These are phyloP conservation scores for Ephemerocybe angulata DNA, from an alignment of 768 basidiomycete genomes.

Conservation along the genomic window DNA sequence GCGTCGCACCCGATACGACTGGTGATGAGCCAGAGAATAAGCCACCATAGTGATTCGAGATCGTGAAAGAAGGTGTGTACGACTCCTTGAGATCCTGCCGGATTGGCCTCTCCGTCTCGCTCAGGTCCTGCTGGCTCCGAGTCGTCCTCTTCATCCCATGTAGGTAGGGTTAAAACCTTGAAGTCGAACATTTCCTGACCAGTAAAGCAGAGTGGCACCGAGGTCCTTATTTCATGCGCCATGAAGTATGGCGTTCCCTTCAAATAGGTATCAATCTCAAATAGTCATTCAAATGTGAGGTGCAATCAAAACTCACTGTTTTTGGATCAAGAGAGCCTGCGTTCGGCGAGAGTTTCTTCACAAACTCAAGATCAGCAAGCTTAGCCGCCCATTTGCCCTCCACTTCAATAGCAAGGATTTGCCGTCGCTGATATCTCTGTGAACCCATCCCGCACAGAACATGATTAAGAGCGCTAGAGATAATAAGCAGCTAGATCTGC, in stretches of 20 bases:
- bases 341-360: neutral
- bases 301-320: neutral
- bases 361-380: constrained; percentile 10
- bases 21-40: too few species aligned
- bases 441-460: constrained; percentile 6
- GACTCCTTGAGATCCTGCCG: too few species aligned
- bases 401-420: constrained; percentile 7
- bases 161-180: too few species aligned
- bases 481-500: neutral
- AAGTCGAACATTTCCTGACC: too few species aligned
- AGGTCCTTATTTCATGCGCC: constrained; percentile 6
- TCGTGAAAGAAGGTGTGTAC: too few species aligned
- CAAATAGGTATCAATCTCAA: too few species aligned
- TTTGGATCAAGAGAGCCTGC: neutral
- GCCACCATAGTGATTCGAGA: too few species aligned
- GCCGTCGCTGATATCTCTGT: constrained; percentile 8
- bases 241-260: constrained; percentile 14
- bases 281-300: neutral
- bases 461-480: constrained; percentile 6
- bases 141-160: too few species aligned
- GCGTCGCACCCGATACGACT: too few species aligned
- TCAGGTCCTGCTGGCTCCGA: too few species aligned
- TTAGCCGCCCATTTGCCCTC: neutral
- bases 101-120: too few species aligned
- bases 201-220: too few species aligned